Conservation (phyloP, 2,329 filamentous ascomycete genomes). For the Aspergillus aculeatus region DNA sequence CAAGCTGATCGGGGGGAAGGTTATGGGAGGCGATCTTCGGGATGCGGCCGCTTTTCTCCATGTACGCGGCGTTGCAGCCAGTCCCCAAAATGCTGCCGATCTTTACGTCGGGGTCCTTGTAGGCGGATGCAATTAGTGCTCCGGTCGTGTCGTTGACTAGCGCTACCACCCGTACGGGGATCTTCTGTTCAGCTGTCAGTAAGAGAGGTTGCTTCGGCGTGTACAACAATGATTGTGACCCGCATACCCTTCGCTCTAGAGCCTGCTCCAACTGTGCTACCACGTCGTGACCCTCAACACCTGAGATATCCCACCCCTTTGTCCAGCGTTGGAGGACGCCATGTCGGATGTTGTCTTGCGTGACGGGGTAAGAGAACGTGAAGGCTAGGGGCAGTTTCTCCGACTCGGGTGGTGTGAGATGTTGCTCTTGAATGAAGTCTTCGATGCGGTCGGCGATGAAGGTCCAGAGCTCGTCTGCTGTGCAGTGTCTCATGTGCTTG, state of each 20-base stretch:
- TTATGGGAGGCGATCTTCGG: slow-evolving; percentile 83
- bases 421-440: slow-evolving; percentile 70
- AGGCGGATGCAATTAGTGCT: slow-evolving; percentile 86
- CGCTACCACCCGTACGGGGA: slow-evolving; percentile 81
- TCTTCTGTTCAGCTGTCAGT: slow-evolving; percentile 51
- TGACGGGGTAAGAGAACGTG: slow-evolving; percentile 87
- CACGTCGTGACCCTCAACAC: slow-evolving; percentile 83
- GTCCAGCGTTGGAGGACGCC: slow-evolving; percentile 87
- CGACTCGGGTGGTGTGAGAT: slow-evolving; percentile 54
- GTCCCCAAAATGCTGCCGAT: slow-evolving; percentile 96
- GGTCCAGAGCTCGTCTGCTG: slow-evolving; percentile 77
- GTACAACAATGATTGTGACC: neutral
- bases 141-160: slow-evolving; percentile 94
- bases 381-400: slow-evolving; percentile 71
- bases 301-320: slow-evolving; percentile 83
- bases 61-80: slow-evolving; percentile 92
- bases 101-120: slow-evolving; percentile 80
- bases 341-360: slow-evolving; percentile 79
- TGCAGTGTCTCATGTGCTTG: slow-evolving; percentile 75
- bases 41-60: slow-evolving; percentile 80
- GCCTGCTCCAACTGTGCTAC: slow-evolving; percentile 78
- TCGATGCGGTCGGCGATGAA: slow-evolving; percentile 81
- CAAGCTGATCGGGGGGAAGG: slow-evolving; percentile 69
- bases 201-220: neutral
- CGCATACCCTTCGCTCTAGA: slow-evolving; percentile 58